These are phyloP conservation scores for Crassisporium funariophilum DNA, from an alignment of 768 basidiomycete genomes.

Conservation along the genomic window DNA sequence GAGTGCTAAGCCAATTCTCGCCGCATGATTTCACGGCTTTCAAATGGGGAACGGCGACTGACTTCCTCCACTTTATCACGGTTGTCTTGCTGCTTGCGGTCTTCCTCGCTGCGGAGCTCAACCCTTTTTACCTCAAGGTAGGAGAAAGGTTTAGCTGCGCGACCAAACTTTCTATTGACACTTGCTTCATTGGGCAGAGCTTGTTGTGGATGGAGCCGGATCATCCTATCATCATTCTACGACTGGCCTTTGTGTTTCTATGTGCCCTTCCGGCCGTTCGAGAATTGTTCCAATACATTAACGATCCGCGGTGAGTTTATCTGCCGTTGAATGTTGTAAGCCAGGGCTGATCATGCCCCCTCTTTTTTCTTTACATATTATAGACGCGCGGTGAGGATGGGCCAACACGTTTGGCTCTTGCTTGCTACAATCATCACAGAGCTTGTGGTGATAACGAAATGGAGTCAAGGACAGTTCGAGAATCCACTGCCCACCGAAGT, in stretches of 20 bases:
- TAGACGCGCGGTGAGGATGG: constrained; percentile 86
- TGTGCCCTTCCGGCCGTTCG: constrained; percentile 87
- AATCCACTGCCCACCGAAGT: constrained; percentile 64
- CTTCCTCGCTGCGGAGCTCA: constrained; percentile 83
- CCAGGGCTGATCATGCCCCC: constrained; percentile 4
- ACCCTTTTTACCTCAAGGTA: constrained; percentile 88
- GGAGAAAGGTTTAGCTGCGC: constrained; percentile 13
- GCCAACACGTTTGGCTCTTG: constrained; percentile 85
- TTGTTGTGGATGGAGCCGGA: constrained; percentile 88
- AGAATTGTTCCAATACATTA: constrained; percentile 83
- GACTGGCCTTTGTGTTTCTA: constrained; percentile 75
- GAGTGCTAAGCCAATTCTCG: constrained; percentile 82
- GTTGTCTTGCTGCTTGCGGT: constrained; percentile 77
- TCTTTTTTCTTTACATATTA: constrained; percentile 5
- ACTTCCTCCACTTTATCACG: constrained; percentile 71
- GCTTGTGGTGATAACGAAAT: constrained; percentile 78
- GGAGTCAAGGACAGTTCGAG: constrained; percentile 72
- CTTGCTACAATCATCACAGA: constrained; percentile 87
- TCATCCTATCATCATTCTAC: constrained; percentile 78
- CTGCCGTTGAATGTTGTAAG: constrained; percentile 13
- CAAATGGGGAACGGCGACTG: constrained; percentile 81
- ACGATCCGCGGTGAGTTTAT: constrained; percentile 67
- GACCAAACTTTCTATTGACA: constrained; percentile 9
- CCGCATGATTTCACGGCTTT: constrained; percentile 89
- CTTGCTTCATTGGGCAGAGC: constrained; percentile 35